These are phyloP conservation scores for Galerina sulciceps DNA, from an alignment of 768 basidiomycete genomes.

Conservation along the genomic window DNA sequence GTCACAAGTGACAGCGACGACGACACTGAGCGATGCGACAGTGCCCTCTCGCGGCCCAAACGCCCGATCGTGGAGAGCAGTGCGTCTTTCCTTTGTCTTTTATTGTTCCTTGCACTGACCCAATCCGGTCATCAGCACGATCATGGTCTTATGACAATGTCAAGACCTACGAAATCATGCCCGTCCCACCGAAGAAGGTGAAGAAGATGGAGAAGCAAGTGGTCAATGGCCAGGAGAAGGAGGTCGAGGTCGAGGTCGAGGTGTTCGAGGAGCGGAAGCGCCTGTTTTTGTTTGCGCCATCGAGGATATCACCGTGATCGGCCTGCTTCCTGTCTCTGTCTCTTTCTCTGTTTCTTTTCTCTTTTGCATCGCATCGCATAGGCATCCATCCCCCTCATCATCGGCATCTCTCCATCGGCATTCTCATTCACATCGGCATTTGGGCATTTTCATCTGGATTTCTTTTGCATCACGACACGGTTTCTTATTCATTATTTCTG, in stretches of 20 bases:
- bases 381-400: background rate
- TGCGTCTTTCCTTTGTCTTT: conserved; percentile 32
- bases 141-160: conserved; percentile 81
- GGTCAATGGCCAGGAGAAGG: conserved; percentile 56
- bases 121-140: conserved; percentile 34
- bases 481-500: conserved; percentile 9
- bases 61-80: conserved; percentile 54
- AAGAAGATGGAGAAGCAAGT: conserved; percentile 55
- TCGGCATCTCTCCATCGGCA: background rate
- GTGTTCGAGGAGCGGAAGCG: conserved; percentile 60
- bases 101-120: background rate
- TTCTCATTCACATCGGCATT: background rate
- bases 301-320: conserved; percentile 10
- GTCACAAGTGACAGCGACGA: conserved; percentile 32
- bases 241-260: conserved; percentile 55
- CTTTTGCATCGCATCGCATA: background rate
- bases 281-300: conserved; percentile 69
- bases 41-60: conserved; percentile 24
- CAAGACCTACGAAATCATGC: conserved; percentile 69
- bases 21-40: conserved; percentile 24
- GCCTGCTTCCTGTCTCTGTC: background rate
- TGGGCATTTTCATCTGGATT: background rate
- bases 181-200: conserved; percentile 58
- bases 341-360: background rate
- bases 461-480: background rate